Evolutionary conservation across 495 filamentous ascomycete species (phyloP).

Genomic region (Chaetomidium leptoderma): DNA sequence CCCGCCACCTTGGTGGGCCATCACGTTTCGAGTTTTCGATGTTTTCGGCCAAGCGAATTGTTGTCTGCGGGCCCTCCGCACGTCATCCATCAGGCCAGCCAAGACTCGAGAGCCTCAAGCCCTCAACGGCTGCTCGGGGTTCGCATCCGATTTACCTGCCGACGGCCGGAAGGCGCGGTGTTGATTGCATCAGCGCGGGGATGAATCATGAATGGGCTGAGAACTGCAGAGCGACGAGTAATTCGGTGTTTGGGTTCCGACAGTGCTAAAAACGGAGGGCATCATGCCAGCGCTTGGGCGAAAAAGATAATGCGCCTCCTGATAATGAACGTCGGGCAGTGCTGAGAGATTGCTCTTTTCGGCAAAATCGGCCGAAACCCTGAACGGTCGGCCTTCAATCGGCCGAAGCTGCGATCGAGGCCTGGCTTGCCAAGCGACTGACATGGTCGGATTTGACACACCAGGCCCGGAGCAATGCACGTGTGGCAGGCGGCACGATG

Average conservation of each 20-base stretch:
- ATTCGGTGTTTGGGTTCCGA: no score
- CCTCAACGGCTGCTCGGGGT: neutral
- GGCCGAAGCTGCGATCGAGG: neutral
- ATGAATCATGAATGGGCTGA: no score
- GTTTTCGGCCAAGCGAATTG: neutral
- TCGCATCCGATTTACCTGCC: constrained; percentile 5
- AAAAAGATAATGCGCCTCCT: no score
- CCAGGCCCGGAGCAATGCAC: no score
- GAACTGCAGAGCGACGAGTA: no score
- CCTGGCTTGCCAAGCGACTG: neutral
- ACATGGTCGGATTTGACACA: no score
- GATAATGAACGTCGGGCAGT: no score
- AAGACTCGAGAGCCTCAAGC: no score
- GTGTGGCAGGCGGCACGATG: neutral
- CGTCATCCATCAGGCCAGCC: constrained; percentile 9
- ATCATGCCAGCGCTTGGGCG: no score
- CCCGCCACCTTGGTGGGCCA: constrained; percentile 16
- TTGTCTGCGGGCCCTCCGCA: constrained; percentile 5
- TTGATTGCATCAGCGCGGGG: constrained; percentile 5
- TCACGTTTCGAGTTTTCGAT: constrained; percentile 10
- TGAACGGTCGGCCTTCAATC: neutral
- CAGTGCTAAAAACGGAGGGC: no score
- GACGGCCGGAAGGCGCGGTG: neutral
- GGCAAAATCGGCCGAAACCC: neutral
- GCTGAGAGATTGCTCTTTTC: neutral